These are phyloP conservation scores for Aureobasidium musti DNA, from an alignment of 2,329 filamentous ascomycete species.

Conservation along the genomic window DNA sequence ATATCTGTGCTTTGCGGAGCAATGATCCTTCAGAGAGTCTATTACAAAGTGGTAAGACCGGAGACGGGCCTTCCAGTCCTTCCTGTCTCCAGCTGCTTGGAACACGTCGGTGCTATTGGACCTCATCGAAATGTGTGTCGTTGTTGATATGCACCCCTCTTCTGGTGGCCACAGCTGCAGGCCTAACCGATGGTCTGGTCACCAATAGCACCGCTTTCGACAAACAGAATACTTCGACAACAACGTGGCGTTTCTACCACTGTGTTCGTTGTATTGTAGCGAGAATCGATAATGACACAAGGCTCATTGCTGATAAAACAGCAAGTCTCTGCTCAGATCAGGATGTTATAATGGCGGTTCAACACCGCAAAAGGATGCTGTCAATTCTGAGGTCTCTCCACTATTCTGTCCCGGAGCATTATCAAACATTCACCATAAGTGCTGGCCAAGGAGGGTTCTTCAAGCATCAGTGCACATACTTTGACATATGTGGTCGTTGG, in stretches of 20 bases:
- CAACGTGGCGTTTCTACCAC: neutral
- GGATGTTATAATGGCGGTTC: neutral
- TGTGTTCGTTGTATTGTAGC: neutral
- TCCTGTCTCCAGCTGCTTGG: conserved; percentile 19
- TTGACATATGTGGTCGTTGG: neutral
- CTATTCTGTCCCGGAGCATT: neutral
- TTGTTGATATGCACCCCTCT: conserved; percentile 1
- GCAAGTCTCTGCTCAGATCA: neutral
- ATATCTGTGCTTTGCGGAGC: conserved; percentile 11
- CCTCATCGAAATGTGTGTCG: neutral
- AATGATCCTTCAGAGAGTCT: neutral
- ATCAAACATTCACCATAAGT: neutral
- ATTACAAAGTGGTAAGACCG: neutral
- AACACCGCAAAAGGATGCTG: neutral
- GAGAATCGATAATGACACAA: neutral
- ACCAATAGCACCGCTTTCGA: conserved; percentile 9
- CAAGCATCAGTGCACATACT: conserved; percentile 18
- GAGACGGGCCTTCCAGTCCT: neutral
- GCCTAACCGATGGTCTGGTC: neutral
- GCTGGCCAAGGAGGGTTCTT: conserved; percentile 11
- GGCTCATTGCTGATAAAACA: neutral
- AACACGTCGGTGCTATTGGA: neutral
- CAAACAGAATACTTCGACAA: neutral
- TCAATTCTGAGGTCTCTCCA: neutral
- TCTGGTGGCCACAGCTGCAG: conserved; percentile 1